A percentile compares a stretch with the other conserved stretches of the same genome.
These are phyloP conservation scores for Sarocladium oryzae DNA, from an alignment of 2,329 filamentous ascomycete species.

Conservation along the genomic window DNA sequence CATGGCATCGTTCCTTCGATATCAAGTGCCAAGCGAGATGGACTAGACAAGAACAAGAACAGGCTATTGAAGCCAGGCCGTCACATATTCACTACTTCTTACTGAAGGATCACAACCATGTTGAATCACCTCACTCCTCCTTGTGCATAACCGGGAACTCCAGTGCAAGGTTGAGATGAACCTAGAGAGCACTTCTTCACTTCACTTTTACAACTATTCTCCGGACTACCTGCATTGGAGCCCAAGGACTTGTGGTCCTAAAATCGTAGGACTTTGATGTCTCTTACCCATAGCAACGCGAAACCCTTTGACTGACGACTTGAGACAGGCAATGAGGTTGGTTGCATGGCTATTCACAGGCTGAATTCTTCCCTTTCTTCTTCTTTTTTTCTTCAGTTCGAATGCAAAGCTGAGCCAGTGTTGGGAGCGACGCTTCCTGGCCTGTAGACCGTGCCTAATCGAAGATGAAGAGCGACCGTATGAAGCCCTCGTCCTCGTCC, in stretches of 20 bases:
- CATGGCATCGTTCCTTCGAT: neutral
- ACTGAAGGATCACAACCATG: neutral
- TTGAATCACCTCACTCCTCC: constrained; percentile 23
- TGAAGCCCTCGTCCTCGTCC: constrained; percentile 10
- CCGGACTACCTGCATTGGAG: constrained; percentile 38
- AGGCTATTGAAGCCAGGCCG: neutral
- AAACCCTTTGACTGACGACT: neutral
- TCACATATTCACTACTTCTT: neutral
- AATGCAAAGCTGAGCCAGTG: no score
- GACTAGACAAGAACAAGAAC: neutral
- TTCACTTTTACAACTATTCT: constrained; percentile 54
- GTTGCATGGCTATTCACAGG: no score
- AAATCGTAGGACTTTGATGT: neutral
- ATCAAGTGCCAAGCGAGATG: neutral
- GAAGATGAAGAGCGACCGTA: constrained; percentile 10
- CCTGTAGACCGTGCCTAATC: neutral
- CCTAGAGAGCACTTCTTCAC: constrained; percentile 37
- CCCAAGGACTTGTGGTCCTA: constrained; percentile 26
- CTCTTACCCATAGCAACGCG: neutral
- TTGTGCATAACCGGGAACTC: constrained; percentile 25
- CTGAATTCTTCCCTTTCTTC: no score
- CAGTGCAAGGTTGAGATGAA: constrained; percentile 19
- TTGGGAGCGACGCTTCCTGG: no score
- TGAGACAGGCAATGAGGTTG: no score
- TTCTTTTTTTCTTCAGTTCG: no score